Conservation (phyloP, 495 filamentous ascomycete genomes). For the Lasiosphaeris hirsuta region DNA sequence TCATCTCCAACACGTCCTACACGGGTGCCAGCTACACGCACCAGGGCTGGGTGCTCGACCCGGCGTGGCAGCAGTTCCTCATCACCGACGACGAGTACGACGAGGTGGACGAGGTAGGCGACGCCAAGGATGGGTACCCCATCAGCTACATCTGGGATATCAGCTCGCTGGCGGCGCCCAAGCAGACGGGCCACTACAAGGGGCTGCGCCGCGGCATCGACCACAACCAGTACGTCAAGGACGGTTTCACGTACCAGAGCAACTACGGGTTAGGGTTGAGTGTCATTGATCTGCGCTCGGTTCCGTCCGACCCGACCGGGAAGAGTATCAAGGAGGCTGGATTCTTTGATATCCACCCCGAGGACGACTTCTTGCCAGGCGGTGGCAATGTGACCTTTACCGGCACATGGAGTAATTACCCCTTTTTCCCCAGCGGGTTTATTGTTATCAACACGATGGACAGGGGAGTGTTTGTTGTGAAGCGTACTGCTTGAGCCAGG, state of each 20-base stretch:
- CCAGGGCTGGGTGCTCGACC: constrained; percentile 54
- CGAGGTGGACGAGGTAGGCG: constrained; percentile 43
- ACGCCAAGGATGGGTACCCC: constrained; percentile 38
- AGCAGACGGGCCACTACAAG: constrained; percentile 51
- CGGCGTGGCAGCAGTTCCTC: constrained; percentile 40
- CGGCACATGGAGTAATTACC: constrained; percentile 51
- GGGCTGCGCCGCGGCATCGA: constrained; percentile 44
- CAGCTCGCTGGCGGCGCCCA: constrained; percentile 42
- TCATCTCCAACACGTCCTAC: constrained; percentile 54
- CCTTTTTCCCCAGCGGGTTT: constrained; percentile 49
- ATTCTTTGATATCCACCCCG: constrained; percentile 54
- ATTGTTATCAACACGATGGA: constrained; percentile 57
- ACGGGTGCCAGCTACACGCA: constrained; percentile 48
- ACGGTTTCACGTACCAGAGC: constrained; percentile 48
- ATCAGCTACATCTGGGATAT: constrained; percentile 56
- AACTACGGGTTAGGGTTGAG: constrained; percentile 53
- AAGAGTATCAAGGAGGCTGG: constrained; percentile 45
- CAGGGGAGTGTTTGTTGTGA: constrained; percentile 49
- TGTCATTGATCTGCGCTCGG: constrained; percentile 45
- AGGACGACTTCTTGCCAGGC: constrained; percentile 46
- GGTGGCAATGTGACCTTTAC: constrained; percentile 43
- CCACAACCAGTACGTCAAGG: constrained; percentile 54
- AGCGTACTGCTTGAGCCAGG: constrained; percentile 10
- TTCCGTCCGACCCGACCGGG: constrained; percentile 35
- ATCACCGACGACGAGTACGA: constrained; percentile 58